Evolutionary conservation across 441 rosid species (phyloP), one percentile per base, ranked within the genome.

Genomic region (Pelargonium myrrhifolium): DNA sequence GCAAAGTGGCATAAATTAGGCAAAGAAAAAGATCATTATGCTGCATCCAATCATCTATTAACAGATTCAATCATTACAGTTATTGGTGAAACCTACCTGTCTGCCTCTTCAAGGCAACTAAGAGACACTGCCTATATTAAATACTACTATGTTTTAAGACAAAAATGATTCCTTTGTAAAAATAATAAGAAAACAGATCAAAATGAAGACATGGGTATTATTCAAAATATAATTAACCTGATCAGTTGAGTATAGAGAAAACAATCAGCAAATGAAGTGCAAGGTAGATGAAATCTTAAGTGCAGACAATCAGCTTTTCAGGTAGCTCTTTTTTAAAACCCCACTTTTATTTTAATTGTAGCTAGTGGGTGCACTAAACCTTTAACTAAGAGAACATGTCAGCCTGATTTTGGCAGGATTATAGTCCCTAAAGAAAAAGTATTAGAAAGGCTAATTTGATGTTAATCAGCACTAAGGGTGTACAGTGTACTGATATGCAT

Each of bases 361-460:
- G 43, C 21, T 40, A 74, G 80, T 79, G 82, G 86, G 79, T 77
- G 71, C 66, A 67, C 58, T 62, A 35, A 75, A 68, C 77, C 82
- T 76, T 80, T 78, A 83, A 80, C 74, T 67, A 73, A 69, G 87
- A 40, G 65, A 73, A 64, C 73, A 61, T 84, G 86, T 82, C 74
- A 71, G 79, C 73, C 66, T 72, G 56, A 58, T 31, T 58, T 75
- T 67, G 80, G 76, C 80, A 81, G 12, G 78, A 78, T 78, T 78
- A 70, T 65, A 81, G 64, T 64, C 65, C 61, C 72, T 2, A 51
- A 14, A 51, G 64, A 11, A 75, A 66, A 69, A 83, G 72, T 67
- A 67, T 71, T 22, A 4, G 67, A 80, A 72, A 77, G 83, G 77
- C 72, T 70, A 75, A 45, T 60, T 62, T 76, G 73, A 80, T 76